Conservation (phyloP, 2,329 filamentous ascomycete species). For the Emmonsia crescens region DNA sequence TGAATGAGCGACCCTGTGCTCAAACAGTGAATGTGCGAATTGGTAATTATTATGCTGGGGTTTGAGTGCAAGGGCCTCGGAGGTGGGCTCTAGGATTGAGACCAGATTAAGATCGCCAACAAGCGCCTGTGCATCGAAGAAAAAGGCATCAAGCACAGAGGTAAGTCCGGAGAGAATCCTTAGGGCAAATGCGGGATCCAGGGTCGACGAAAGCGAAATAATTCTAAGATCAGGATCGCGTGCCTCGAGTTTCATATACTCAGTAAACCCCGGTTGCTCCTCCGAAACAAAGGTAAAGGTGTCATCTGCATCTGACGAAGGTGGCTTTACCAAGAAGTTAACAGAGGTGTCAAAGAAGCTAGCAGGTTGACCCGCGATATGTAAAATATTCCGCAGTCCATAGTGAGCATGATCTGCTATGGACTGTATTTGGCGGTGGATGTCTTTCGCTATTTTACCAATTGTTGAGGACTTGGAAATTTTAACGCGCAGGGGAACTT, state of each 20-base stretch:
- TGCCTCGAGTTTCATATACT: not conserved
- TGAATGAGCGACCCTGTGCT: not conserved
- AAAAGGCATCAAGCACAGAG: not conserved
- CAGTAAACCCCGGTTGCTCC: not conserved
- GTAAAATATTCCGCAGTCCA: not conserved
- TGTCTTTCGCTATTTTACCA: not conserved
- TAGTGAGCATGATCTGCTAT: not conserved
- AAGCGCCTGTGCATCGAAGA: not conserved
- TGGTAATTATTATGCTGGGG: not conserved
- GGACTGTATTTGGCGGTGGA: not conserved
- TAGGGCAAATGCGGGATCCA: not conserved
- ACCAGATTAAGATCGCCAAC: not conserved
- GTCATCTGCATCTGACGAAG: not conserved
- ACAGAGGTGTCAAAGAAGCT: not conserved
- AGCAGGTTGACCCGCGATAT: not conserved
- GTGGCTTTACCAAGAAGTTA: not conserved
- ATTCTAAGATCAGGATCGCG: not conserved
- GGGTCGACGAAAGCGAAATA: not conserved
- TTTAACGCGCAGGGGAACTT: slow-evolving; percentile 28
- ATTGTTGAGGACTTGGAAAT: slow-evolving; percentile 17
- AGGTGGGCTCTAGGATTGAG: not conserved
- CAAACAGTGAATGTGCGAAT: not conserved
- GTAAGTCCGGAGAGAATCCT: not conserved
- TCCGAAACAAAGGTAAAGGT: not conserved
- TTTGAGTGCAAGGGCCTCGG: not conserved